These are phyloP conservation scores for Wolfiporia cocos DNA, from an alignment of 1,284 basidiomycete genomes.

Conservation along the genomic window DNA sequence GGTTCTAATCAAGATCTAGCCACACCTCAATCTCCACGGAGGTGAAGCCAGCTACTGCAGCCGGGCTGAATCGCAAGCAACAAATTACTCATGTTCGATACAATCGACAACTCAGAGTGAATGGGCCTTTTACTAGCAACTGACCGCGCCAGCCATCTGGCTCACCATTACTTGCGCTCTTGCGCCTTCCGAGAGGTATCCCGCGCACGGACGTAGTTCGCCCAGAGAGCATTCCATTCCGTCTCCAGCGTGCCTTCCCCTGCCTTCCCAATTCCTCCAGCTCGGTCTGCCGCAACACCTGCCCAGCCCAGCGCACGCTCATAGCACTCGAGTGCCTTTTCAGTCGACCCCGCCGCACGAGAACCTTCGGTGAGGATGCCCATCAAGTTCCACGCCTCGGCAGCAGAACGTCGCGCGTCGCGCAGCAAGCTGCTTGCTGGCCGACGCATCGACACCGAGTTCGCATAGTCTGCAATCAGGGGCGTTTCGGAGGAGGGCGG, in stretches of 20 bases:
- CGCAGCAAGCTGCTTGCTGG: slow-evolving; percentile 57
- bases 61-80: too few species aligned
- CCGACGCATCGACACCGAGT: slow-evolving; percentile 43
- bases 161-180: not conserved
- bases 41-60: too few species aligned
- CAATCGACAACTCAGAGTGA: too few species aligned
- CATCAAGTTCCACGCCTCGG: slow-evolving; percentile 62
- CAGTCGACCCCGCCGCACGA: slow-evolving; percentile 27
- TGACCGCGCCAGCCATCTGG: too few species aligned
- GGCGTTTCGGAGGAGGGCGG: slow-evolving; percentile 39
- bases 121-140: too few species aligned
- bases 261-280: slow-evolving; percentile 31
- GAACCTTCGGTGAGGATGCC: slow-evolving; percentile 39
- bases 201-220: slow-evolving; percentile 39
- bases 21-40: too few species aligned
- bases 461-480: slow-evolving; percentile 37
- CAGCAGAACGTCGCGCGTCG: slow-evolving; percentile 64
- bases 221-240: slow-evolving; percentile 52
- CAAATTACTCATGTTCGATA: too few species aligned
- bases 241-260: slow-evolving; percentile 46
- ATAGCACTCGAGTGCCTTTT: slow-evolving; percentile 46
- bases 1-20: too few species aligned
- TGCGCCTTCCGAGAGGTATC: slow-evolving; percentile 16
- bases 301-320: slow-evolving; percentile 62
- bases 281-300: slow-evolving; percentile 35